Evolutionary conservation across 2,329 filamentous ascomycete species (phyloP), one percentile per base, ranked within the genome.

Genomic region (Trichoderma sp.): DNA sequence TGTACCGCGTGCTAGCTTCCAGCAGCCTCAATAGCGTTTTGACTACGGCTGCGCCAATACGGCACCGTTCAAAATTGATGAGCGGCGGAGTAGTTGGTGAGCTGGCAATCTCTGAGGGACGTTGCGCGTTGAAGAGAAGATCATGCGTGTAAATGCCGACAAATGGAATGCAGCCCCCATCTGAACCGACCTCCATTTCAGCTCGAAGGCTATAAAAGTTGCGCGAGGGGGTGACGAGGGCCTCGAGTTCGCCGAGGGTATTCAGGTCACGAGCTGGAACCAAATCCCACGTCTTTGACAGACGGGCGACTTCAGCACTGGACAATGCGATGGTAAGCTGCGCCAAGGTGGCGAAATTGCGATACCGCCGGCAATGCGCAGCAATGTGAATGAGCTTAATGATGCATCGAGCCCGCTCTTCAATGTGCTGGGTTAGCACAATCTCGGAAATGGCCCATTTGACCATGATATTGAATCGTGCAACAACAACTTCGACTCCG

Each of bases 311-410:
- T 78, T 95, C 93, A 76, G 91, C 91, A 59, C 92, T 94, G 7
- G 93, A 91, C 60, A 97, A 86, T 1, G 94, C 94, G 75, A 96
- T 91, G 2, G 93, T 91, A 75, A 97, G 90, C 82, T 97, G 94
- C 71, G 93, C 94, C 87, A 95, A 92, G 1, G 94, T 96, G 7
- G 94, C 94, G 82, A 94, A 97, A 83, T 97, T 97, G 80, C 93
- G 92, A 78, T 94, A 91, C 38, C 88, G 90, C 64, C 93, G 91
- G 79, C 93, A 94, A 83, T 95, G 93, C 2, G 89, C 88, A 4
- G 94, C 94, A 78, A 96, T 94, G 85, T 96, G 94, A 76, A 97
- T 94, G 81, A 90, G 93, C 83, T 97, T 96, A 83, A 93, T 91
- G 77, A 97, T 91, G 81, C 92, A 94, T 50, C 92, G 88, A 27